Conservation (phyloP, 2,329 filamentous ascomycete genomes). For the Cyclaneusma minus region DNA sequence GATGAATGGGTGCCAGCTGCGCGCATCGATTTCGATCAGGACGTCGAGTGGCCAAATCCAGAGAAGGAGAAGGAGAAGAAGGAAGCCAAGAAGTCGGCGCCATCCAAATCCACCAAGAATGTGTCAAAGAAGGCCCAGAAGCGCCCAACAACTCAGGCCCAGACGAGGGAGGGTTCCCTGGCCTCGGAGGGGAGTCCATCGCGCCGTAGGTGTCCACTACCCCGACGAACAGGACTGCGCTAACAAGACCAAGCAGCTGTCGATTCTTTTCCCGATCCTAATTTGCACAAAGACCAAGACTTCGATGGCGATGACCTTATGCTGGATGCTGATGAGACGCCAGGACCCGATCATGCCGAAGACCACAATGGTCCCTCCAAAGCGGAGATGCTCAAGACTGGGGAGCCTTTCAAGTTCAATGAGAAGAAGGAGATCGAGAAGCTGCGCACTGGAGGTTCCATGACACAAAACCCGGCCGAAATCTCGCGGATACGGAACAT, state of each 20-base stretch:
- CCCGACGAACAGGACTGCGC: too few relatives aligned
- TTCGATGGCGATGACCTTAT: too few relatives aligned
- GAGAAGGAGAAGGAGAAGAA: constrained; percentile 66
- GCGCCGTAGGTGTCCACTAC: too few relatives aligned
- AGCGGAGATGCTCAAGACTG: constrained; percentile 26
- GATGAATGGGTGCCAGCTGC: constrained; percentile 77
- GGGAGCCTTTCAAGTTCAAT: constrained; percentile 43
- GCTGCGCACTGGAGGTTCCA: constrained; percentile 81
- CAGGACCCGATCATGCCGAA: too few relatives aligned
- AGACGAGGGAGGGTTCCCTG: constrained; percentile 16
- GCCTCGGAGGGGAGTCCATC: constrained; percentile 16
- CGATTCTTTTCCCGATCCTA: too few relatives aligned
- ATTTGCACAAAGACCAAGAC: too few relatives aligned
- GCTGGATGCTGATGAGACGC: too few relatives aligned
- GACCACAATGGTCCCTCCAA: too few relatives aligned
- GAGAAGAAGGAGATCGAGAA: constrained; percentile 93
- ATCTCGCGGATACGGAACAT: constrained; percentile 93
- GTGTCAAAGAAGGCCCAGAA: constrained; percentile 25
- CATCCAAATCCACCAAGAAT: constrained; percentile 24
- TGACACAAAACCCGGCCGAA: constrained; percentile 98
- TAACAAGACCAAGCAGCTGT: too few relatives aligned
- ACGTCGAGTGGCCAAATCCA: constrained; percentile 91
- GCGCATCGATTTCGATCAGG: constrained; percentile 72
- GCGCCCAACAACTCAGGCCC: constrained; percentile 11
- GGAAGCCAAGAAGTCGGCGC: constrained; percentile 40